Evolutionary conservation across 2,329 filamentous ascomycete genomes (phyloP), one percentile per base, ranked within the genome.

Genomic region (Fusarium circinatum): DNA sequence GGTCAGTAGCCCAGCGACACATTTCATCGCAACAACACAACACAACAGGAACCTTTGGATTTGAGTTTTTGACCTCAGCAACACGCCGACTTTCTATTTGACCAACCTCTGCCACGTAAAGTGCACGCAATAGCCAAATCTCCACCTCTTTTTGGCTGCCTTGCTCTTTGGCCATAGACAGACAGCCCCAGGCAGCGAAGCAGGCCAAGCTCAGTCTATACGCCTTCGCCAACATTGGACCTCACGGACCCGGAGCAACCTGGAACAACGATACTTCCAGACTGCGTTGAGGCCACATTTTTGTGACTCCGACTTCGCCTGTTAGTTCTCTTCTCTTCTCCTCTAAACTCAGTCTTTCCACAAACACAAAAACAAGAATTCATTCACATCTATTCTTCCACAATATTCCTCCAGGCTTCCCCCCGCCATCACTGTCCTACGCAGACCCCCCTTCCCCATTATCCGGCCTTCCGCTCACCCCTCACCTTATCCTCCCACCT

Each of bases 381-480:
- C 51, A 34, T 73, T 56, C 22, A 38, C 47, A 60, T 69, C 36
- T 38, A 28, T 65, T 34, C 48, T 65, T 65, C 44, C 30, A 47
- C 39, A 42, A 65, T 57, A 42, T 58, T 57, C 59, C 30, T 58
- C 30, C 38, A 59, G 51, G 52, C 59, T 32, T 57, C 57, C 74
- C 74, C 71, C 68, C 71, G 71, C 75, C 71, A 57, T 74, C 62
- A 60, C 59, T 62, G 34, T 67, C 63, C 60, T 66, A 70, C 66
- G 48, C 64, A 68, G 61, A 74, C 75, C 70, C 73, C 63, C 73
- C 69, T 66, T 74, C 73, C 69, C 76, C 70, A 75, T 78, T 68
- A 66, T 65, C 74, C 76, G 73, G 68, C 73, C 71, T 71, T 77
- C 75, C 76, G 76, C 74, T 75, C 71, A 75, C 75, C 75, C 73